Percentiles rank a stretch among this genome's conserved stretches.
phyloP scores from a whole-genome alignment of 1,284 basidiomycete genomes.

The Puccinia triticina region DNA sequence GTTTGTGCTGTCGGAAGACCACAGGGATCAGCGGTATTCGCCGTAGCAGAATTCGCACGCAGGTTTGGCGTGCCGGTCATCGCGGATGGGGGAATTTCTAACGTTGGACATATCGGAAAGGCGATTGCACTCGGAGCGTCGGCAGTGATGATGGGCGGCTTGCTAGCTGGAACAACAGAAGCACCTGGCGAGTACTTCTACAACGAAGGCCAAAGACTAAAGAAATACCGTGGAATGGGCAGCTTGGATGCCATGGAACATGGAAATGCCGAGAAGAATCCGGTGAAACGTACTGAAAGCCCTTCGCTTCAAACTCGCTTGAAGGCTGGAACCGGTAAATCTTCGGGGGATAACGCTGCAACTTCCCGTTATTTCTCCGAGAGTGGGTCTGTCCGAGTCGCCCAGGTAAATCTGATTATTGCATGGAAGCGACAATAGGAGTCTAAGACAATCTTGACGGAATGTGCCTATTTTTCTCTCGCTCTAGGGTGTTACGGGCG shows the following conservation, averaged over 20 bases:
- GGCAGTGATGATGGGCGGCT: constrained; percentile 98
- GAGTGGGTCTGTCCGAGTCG: constrained; percentile 90
- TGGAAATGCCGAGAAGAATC: constrained; percentile 67
- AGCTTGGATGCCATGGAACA: constrained; percentile 90
- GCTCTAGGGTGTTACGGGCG: constrained; percentile 79
- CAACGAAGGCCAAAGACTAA: constrained; percentile 96
- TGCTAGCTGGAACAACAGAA: constrained; percentile 94
- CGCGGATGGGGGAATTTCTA: constrained; percentile 94
- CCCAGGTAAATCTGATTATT: constrained; percentile 64
- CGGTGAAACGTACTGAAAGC: constrained; percentile 28
- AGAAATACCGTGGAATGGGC: constrained; percentile 98
- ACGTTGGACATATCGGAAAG: constrained; percentile 98
- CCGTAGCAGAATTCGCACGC: constrained; percentile 88
- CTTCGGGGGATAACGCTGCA: constrained; percentile 81
- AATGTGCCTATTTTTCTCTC: not conserved
- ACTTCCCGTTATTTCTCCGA: constrained; percentile 98
- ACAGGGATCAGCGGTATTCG: constrained; percentile 93
- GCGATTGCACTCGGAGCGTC: constrained; percentile 89
- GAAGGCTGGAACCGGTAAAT: constrained; percentile 57
- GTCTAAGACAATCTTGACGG: not conserved
- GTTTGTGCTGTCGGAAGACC: constrained; percentile 99
- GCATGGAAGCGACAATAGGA: not conserved
- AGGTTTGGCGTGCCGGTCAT: constrained; percentile 96
- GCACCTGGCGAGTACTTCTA: constrained; percentile 95
- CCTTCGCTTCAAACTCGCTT: constrained; percentile 19